phyloP scores from a whole-genome alignment of 306 rosid genomes.

The Castanea mollissima region DNA sequence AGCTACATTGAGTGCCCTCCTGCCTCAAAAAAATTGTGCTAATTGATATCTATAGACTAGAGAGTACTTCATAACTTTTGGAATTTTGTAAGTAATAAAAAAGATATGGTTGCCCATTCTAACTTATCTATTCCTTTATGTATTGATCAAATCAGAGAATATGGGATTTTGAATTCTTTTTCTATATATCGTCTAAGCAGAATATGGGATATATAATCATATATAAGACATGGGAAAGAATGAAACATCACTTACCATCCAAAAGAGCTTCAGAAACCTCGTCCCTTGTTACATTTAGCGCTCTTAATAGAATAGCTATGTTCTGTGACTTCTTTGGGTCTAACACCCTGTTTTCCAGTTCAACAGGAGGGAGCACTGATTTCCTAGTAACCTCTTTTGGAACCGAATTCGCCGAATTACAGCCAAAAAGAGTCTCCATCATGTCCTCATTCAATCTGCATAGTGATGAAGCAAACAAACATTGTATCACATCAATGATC shows the following conservation, averaged over 20 bases:
- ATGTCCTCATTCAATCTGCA: slow-evolving; percentile 90
- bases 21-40: slow-evolving; percentile 3
- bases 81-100: not conserved
- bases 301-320: slow-evolving; percentile 89
- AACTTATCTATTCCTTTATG: not conserved
- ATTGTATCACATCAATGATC: slow-evolving; percentile 6
- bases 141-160: slow-evolving; percentile 18
- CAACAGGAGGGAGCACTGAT: slow-evolving; percentile 70
- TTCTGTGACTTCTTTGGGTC: slow-evolving; percentile 98
- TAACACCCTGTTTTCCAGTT: slow-evolving; percentile 73
- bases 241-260: slow-evolving; percentile 57
- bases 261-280: slow-evolving; percentile 93
- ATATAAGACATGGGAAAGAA: slow-evolving; percentile 10
- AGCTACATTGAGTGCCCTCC: not conserved
- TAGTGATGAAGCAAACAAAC: not conserved
- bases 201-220: slow-evolving; percentile 11
- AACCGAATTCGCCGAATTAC: slow-evolving; percentile 48
- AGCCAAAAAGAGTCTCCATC: slow-evolving; percentile 94
- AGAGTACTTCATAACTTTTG: not conserved
- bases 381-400: slow-evolving; percentile 63
- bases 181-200: not conserved
- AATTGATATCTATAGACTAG: not conserved
- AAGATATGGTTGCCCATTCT: not conserved
- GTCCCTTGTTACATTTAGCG: slow-evolving; percentile 87
- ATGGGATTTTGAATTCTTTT: not conserved